A percentile compares a stretch with the other conserved stretches of the same genome.
These are phyloP conservation scores for Hortaea sp. DNA, from an alignment of 2,329 filamentous ascomycete species.

Conservation along the genomic window DNA sequence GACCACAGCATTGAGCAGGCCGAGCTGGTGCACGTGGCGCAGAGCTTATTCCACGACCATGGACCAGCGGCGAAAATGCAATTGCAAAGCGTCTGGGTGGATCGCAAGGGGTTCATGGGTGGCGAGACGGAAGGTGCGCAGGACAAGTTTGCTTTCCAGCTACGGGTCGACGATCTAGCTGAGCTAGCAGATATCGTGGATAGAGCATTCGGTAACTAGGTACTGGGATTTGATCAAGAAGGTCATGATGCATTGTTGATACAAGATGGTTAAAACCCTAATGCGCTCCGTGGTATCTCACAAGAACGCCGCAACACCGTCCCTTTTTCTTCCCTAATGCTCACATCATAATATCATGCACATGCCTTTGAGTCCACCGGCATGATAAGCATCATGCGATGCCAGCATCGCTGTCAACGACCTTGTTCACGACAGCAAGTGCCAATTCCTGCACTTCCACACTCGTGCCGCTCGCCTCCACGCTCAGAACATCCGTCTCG, in stretches of 20 bases:
- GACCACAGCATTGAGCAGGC: slow-evolving; percentile 48
- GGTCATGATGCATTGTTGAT: neutral
- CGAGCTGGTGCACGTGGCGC: slow-evolving; percentile 57
- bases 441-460: slow-evolving; percentile 33
- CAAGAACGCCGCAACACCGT: neutral
- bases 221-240: neutral
- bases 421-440: slow-evolving; percentile 27
- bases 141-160: slow-evolving; percentile 44
- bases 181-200: slow-evolving; percentile 52
- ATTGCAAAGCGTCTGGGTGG: slow-evolving; percentile 56
- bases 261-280: neutral
- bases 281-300: neutral
- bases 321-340: too few relatives aligned
- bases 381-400: neutral
- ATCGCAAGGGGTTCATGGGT: slow-evolving; percentile 41
- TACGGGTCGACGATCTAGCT: slow-evolving; percentile 49
- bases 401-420: slow-evolving; percentile 14
- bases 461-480: slow-evolving; percentile 35
- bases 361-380: too few relatives aligned
- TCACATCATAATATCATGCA: too few relatives aligned
- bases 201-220: slow-evolving; percentile 18
- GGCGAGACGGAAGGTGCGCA: slow-evolving; percentile 29
- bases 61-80: slow-evolving; percentile 52
- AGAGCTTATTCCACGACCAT: slow-evolving; percentile 59
- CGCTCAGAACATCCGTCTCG: slow-evolving; percentile 33